Evolutionary conservation across 73 alveolate species (phyloP), one percentile per base, ranked within the genome.

Genomic region (Urostyla sp.): DNA sequence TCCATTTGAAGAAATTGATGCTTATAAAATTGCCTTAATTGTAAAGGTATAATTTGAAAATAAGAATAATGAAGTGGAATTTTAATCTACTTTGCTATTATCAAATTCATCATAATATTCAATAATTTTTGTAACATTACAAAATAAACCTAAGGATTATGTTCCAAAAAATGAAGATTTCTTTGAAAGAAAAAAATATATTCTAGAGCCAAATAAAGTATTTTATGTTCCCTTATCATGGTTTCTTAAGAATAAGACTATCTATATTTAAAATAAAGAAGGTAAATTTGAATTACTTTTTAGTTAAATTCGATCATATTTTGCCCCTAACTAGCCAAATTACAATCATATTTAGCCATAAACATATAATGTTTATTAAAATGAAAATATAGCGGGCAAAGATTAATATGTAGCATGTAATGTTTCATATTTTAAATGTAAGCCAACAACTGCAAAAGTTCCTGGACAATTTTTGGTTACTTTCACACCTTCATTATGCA

Each of bases 401-500:
- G 7, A 10, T 8, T 20, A 45, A 20, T 44, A 63, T 23, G 30
- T 84, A 13, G 51, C 87, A 0, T 10, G 67, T 27, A 72, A 84
- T 31, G 34, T 84, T 6, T 21, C 67, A 4, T 57, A 31, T 13
- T 59, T 67, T 28, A 74, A 84, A 40, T 74, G 88, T 28, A 28
- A 31, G 20, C 88, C 92, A 28, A 75, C 85, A 0, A 24, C 92
- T 28, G 16, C 60, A 27, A 63, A 84, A 20, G 46, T 61, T 11
- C 88, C 92, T 2, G 80, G 80, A 10, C 73, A 84, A 50, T 84
- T n/a, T 66, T 34, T 67, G 15, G 56, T 83, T 0, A 38, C 74
- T 0, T 61, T 84, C 37, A 84, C 85, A 18, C 87, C 92, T 15
- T 84, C 92, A 35, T 49, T 84, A 2, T 84, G 92, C 30, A 16